phyloP scores from a whole-genome alignment of 805 yeast genomes.

The baker's yeast (Saccharomyces cerevisiae) region DNA sequence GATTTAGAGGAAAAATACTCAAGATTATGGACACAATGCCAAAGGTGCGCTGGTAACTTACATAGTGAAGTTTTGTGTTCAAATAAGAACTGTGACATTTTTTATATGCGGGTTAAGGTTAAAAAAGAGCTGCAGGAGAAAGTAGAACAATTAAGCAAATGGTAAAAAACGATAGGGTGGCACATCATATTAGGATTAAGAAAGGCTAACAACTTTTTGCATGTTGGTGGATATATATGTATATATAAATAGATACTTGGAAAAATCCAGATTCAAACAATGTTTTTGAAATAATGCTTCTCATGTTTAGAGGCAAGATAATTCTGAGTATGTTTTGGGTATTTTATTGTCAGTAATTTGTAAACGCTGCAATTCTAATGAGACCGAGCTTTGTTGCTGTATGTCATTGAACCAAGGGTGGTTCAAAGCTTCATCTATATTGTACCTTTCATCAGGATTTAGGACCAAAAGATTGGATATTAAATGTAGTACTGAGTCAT shows the following conservation, averaged over 20 bases:
- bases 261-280: neutral
- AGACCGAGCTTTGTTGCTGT: conserved; percentile 4
- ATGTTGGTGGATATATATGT: neutral
- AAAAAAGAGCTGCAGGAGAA: conserved; percentile 36
- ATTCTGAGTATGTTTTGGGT: conserved; percentile 34
- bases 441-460: conserved; percentile 62
- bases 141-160: conserved; percentile 33
- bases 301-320: conserved; percentile 19
- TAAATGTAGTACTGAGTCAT: conserved; percentile 56
- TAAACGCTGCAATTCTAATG: conserved; percentile 19
- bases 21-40: conserved; percentile 95
- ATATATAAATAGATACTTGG: neutral
- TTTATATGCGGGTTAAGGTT: conserved; percentile 77
- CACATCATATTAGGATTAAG: neutral
- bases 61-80: conserved; percentile 95
- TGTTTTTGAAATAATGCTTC: neutral
- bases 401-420: conserved; percentile 72
- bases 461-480: conserved; percentile 54
- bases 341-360: conserved; percentile 24
- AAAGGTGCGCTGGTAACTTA: conserved; percentile 90
- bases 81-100: conserved; percentile 93
- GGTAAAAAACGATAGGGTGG: conserved; percentile 19
- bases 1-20: conserved; percentile 75
- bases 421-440: conserved; percentile 72
- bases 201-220: neutral